These are phyloP conservation scores for Porcisia deanei DNA, from an alignment of 208 protist genomes.

Conservation along the genomic window DNA sequence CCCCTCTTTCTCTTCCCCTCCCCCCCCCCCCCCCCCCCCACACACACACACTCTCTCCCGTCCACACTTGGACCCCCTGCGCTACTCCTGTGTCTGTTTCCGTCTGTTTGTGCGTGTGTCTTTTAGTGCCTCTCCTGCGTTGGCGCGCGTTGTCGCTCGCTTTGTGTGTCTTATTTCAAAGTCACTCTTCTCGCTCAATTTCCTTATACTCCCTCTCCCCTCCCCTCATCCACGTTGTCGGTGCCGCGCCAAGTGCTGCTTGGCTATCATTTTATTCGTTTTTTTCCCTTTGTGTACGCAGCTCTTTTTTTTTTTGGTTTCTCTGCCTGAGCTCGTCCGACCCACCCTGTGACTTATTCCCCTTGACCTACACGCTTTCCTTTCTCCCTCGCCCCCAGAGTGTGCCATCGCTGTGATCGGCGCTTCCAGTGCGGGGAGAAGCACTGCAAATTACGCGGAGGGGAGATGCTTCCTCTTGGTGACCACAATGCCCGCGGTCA, in stretches of 20 bases:
- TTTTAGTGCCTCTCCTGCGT: not conserved
- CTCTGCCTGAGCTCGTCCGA: not conserved
- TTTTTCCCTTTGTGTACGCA: not conserved
- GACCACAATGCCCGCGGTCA: constrained; percentile 3
- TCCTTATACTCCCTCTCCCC: not conserved
- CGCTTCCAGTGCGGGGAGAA: not conserved
- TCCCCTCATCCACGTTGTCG: not conserved
- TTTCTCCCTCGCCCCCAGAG: not conserved
- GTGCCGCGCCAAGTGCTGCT: not conserved
- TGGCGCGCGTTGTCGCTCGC: not conserved
- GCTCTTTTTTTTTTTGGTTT: not conserved
- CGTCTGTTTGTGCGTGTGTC: not conserved
- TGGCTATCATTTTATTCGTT: not conserved
- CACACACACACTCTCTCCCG: not conserved
- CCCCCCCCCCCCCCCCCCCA: not conserved
- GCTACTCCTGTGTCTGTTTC: not conserved
- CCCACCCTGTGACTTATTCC: not conserved
- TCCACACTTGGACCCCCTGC: not conserved
- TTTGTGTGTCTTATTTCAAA: not conserved
- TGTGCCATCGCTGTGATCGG: not conserved
- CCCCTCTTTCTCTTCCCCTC: not conserved
- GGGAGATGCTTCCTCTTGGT: not conserved
- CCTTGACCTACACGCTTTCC: not conserved
- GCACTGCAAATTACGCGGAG: not conserved
- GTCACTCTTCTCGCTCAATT: not conserved